Evolutionary conservation across 2,329 filamentous ascomycete species (phyloP).

Genomic region (Verticillium longisporum): DNA sequence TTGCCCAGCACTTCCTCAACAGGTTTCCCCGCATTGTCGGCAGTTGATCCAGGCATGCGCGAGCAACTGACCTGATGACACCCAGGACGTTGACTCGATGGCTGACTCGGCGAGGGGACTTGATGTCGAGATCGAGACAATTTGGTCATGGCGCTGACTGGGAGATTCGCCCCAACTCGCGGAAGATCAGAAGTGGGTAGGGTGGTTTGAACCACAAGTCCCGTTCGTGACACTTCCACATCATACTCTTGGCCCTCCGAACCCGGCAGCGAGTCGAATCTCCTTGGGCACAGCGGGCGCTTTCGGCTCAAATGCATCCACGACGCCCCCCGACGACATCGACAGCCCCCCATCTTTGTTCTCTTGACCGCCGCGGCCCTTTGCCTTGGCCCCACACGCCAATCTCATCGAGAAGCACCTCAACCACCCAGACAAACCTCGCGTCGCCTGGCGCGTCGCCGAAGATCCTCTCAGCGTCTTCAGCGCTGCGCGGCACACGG

Average conservation of each 20-base stretch:
- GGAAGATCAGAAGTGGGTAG: neutral
- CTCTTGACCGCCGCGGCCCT: constrained; percentile 28
- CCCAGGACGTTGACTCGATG: neutral
- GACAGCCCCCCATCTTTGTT: constrained; percentile 48
- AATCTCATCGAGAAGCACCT: constrained; percentile 44
- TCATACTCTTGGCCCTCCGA: constrained; percentile 25
- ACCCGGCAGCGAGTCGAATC: constrained; percentile 21
- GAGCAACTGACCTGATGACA: neutral
- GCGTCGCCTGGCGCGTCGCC: constrained; percentile 8
- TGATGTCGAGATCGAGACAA: too few species aligned
- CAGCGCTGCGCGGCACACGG: constrained; percentile 26
- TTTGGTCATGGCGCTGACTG: neutral
- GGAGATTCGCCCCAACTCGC: neutral
- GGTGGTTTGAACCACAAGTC: too few species aligned
- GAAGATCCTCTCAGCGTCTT: neutral
- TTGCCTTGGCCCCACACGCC: constrained; percentile 32
- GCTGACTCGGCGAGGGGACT: neutral
- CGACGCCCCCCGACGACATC: constrained; percentile 31
- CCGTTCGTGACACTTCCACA: constrained; percentile 28
- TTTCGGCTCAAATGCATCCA: constrained; percentile 26
- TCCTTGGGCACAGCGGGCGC: constrained; percentile 11
- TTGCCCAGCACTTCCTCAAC: neutral
- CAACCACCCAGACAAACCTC: constrained; percentile 34
- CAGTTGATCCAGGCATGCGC: neutral
- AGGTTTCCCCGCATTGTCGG: neutral